phyloP scores from a whole-genome alignment of 1,284 basidiomycete genomes.

The Cutaneotrichosporon spelunceum region DNA sequence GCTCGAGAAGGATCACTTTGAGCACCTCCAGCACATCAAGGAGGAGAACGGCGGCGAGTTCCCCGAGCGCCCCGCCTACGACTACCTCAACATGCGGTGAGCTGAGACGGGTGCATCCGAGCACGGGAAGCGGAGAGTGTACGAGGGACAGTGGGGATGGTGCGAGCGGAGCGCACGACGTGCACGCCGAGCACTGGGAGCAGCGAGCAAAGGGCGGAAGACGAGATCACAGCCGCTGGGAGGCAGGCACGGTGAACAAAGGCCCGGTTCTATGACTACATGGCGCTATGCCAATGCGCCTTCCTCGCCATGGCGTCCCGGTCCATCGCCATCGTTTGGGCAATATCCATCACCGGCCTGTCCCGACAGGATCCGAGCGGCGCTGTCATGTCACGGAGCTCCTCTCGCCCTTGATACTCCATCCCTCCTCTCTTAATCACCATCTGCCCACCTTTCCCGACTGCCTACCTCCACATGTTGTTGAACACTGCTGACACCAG shows the following conservation, averaged over 20 bases:
- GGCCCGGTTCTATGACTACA: not conserved
- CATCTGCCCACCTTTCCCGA: not conserved
- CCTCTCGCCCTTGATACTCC: not conserved
- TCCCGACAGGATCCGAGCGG: not conserved
- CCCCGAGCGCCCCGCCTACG: constrained; percentile 42
- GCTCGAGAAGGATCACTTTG: constrained; percentile 44
- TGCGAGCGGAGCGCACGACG: not conserved
- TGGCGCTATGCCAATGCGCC: not conserved
- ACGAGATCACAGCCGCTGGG: not conserved
- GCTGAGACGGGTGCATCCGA: constrained; percentile 9
- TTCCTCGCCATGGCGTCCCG: not conserved
- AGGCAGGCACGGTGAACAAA: not conserved
- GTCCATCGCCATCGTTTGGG: not conserved
- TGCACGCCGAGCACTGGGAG: not conserved
- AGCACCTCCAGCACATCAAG: constrained; percentile 36
- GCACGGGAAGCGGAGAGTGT: not conserved
- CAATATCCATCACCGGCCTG: not conserved
- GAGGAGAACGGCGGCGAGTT: constrained; percentile 42
- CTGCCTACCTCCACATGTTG: not conserved
- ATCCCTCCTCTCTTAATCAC: not conserved
- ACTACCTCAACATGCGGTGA: constrained; percentile 50
- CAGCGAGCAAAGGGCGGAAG: not conserved
- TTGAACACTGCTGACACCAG: constrained; percentile 10
- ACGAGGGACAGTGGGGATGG: not conserved
- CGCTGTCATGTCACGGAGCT: not conserved